phyloP scores from a whole-genome alignment of 305 asterid genomes.

The Fraxinus baroniana region DNA sequence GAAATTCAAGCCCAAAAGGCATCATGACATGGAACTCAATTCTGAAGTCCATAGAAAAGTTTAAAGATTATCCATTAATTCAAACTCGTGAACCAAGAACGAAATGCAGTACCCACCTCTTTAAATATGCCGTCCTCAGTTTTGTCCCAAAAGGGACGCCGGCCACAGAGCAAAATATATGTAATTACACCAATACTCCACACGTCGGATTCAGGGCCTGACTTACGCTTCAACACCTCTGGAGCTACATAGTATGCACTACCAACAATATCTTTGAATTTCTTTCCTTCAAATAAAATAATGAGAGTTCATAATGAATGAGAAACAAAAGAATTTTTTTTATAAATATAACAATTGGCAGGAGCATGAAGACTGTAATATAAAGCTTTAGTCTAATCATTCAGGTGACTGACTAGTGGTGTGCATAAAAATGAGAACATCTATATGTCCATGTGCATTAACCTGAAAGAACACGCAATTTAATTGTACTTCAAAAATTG shows the following conservation, averaged over 20 bases:
- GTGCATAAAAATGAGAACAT: background rate
- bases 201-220: slow-evolving; percentile 88
- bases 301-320: slow-evolving; percentile 5
- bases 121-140: slow-evolving; percentile 86
- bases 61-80: background rate
- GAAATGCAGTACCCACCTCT: slow-evolving; percentile 52
- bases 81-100: background rate
- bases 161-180: slow-evolving; percentile 77
- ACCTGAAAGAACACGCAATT: background rate
- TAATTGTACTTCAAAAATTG: slow-evolving; percentile 1
- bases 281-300: slow-evolving; percentile 43
- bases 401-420: background rate
- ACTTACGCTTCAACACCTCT: slow-evolving; percentile 73
- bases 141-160: slow-evolving; percentile 97
- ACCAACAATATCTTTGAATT: slow-evolving; percentile 77
- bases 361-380: background rate
- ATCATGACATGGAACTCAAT: background rate
- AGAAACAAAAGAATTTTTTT: background rate
- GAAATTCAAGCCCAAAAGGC: background rate
- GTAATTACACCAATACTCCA: slow-evolving; percentile 91
- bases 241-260: slow-evolving; percentile 92
- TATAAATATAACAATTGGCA: background rate
- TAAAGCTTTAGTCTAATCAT: background rate
- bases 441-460: background rate
- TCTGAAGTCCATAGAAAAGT: background rate